phyloP scores from a whole-genome alignment of 768 basidiomycete genomes.

The Panaeolus papilionaceus region DNA sequence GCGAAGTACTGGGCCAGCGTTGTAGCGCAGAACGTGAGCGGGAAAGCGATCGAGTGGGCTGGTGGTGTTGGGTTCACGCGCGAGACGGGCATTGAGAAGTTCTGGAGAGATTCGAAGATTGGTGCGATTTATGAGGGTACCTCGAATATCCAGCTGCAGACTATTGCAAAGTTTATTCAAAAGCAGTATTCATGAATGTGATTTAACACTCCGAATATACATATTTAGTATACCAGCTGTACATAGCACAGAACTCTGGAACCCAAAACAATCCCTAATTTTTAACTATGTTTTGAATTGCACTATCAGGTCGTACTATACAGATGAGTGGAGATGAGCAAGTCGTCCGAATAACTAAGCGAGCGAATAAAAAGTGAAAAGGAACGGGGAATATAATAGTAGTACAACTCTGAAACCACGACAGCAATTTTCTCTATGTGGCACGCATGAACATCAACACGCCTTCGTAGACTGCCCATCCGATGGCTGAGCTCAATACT shows the following conservation, averaged over 20 bases:
- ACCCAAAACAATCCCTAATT: constrained; percentile 5
- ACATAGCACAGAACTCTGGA: not conserved
- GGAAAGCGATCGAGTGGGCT: constrained; percentile 94
- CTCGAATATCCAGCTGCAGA: constrained; percentile 97
- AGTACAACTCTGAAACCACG: not conserved
- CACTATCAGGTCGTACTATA: constrained; percentile 5
- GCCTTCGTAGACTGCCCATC: constrained; percentile 92
- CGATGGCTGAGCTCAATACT: constrained; percentile 87
- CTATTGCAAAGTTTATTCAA: constrained; percentile 91
- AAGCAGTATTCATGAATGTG: constrained; percentile 71
- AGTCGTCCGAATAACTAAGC: not conserved
- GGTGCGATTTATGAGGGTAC: constrained; percentile 95
- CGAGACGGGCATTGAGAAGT: constrained; percentile 97
- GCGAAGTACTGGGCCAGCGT: constrained; percentile 94
- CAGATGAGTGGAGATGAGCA: constrained; percentile 20
- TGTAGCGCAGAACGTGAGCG: constrained; percentile 88
- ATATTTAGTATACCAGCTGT: not conserved
- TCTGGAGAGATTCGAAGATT: constrained; percentile 96
- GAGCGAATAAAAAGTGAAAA: not conserved
- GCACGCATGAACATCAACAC: constrained; percentile 49
- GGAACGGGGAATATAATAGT: not conserved
- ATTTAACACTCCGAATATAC: not conserved
- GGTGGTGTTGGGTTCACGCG: constrained; percentile 93
- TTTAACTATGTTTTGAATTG: not conserved
- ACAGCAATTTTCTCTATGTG: not conserved